Conservation (phyloP, 2,329 filamentous ascomycete species). For the Diaporthe vaccinii region DNA sequence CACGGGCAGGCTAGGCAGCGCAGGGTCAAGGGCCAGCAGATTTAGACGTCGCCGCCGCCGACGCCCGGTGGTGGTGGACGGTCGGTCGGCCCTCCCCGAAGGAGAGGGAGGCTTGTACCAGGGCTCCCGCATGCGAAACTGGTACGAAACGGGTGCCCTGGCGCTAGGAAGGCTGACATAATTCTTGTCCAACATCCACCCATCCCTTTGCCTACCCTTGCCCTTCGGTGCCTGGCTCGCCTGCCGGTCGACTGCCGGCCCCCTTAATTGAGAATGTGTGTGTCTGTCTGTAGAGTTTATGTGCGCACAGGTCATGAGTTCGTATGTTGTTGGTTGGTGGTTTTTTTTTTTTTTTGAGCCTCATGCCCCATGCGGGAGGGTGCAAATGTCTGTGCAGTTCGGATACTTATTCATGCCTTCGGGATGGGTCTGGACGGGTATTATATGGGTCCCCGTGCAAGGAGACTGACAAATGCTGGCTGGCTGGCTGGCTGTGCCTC, state of each 20-base stretch:
- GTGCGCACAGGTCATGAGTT: constrained; percentile 15
- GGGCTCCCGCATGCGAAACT: constrained; percentile 28
- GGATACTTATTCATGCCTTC: constrained; percentile 13
- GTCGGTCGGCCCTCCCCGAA: not conserved
- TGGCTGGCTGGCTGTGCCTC: constrained; percentile 2
- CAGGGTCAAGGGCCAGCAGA: constrained; percentile 1
- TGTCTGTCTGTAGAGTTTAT: not conserved
- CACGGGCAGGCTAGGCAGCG: constrained; percentile 23
- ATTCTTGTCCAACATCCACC: not conserved
- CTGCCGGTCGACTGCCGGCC: constrained; percentile 6
- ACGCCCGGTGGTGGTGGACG: too few relatives aligned
- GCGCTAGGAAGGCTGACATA: constrained; percentile 22
- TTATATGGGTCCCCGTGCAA: not conserved
- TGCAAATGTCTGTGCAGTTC: constrained; percentile 7
- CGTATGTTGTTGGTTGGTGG: not conserved
- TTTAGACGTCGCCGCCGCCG: constrained; percentile 28
- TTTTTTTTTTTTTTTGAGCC: constrained; percentile 14
- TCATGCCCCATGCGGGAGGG: not conserved
- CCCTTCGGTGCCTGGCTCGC: not conserved
- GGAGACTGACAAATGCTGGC: not conserved
- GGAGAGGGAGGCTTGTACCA: not conserved
- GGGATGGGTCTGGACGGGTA: not conserved
- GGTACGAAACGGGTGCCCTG: constrained; percentile 28
- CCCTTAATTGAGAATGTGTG: too few relatives aligned
- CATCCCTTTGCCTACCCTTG: not conserved